A percentile compares a stretch with the other conserved stretches of the same genome.
Evolutionary conservation across 331 rosid genomes (phyloP).

Genomic region (Rosa hybrid): DNA sequence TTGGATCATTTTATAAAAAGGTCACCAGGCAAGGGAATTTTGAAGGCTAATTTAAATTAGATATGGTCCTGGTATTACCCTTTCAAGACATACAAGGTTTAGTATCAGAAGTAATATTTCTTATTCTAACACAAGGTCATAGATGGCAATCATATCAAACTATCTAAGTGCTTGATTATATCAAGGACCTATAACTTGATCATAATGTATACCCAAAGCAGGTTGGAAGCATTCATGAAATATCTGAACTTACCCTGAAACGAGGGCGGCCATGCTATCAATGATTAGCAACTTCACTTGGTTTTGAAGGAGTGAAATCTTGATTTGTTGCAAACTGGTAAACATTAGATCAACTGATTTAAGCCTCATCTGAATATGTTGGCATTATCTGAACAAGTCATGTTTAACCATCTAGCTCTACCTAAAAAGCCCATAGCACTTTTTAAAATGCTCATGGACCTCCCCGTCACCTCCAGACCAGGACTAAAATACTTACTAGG

Average conservation of each 20-base stretch:
- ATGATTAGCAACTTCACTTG: slow-evolving; percentile 82
- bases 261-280: slow-evolving; percentile 93
- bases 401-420: not conserved
- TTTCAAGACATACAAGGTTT: not conserved
- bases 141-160: not conserved
- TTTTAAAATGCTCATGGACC: not conserved
- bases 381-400: slow-evolving; percentile 4
- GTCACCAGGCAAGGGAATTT: not conserved
- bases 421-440: not conserved
- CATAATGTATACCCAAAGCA: slow-evolving; percentile 2
- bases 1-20: not conserved
- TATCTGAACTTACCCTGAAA: slow-evolving; percentile 60
- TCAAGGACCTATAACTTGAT: not conserved
- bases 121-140: slow-evolving; percentile 6
- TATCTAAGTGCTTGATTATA: not conserved
- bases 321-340: slow-evolving; percentile 77
- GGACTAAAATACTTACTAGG: not conserved
- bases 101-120: not conserved
- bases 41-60: not conserved
- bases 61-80: not conserved
- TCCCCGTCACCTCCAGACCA: slow-evolving; percentile 1
- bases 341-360: not conserved
- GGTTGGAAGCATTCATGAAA: slow-evolving; percentile 18
- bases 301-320: slow-evolving; percentile 68
- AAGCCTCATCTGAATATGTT: not conserved